phyloP scores from a whole-genome alignment of 768 basidiomycete species.

The Hypholoma fasciculare region DNA sequence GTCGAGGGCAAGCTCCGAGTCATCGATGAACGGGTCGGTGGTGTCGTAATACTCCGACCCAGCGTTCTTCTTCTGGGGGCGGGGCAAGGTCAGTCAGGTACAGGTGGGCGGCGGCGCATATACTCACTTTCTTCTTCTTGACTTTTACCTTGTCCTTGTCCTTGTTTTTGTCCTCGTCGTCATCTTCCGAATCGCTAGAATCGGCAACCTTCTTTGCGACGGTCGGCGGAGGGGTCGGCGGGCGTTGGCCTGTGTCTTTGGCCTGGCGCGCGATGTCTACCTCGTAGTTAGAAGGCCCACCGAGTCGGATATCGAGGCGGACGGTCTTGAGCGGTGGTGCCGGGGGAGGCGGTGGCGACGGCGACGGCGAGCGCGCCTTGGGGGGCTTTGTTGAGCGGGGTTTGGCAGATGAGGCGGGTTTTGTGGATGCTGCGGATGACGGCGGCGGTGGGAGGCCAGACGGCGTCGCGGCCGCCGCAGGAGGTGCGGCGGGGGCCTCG shows the following conservation, averaged over 20 bases:
- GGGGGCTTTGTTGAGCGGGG: slow-evolving; percentile 28
- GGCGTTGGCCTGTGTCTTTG: slow-evolving; percentile 65
- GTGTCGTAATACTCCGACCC: slow-evolving; percentile 86
- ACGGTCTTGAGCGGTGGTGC: slow-evolving; percentile 60
- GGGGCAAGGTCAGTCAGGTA: neutral
- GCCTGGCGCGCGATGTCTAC: slow-evolving; percentile 62
- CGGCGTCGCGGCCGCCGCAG: neutral
- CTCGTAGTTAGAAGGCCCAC: slow-evolving; percentile 75
- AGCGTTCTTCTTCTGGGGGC: slow-evolving; percentile 42
- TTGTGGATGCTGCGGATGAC: slow-evolving; percentile 34
- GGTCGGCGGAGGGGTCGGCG: slow-evolving; percentile 54
- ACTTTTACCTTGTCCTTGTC: slow-evolving; percentile 17
- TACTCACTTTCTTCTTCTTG: slow-evolving; percentile 13
- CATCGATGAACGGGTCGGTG: slow-evolving; percentile 95
- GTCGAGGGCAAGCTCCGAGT: slow-evolving; percentile 89
- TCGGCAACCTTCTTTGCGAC: slow-evolving; percentile 38
- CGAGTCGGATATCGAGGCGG: slow-evolving; percentile 66
- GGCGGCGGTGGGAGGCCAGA: neutral
- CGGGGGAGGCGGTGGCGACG: slow-evolving; percentile 60
- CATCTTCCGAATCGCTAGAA: slow-evolving; percentile 57
- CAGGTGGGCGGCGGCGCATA: neutral
- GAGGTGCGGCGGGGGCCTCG: too few species aligned
- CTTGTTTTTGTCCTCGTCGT: slow-evolving; percentile 31
- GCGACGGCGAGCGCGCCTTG: slow-evolving; percentile 38
- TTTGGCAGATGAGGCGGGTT: slow-evolving; percentile 23